Percentiles rank a stretch among this genome's conserved stretches.
Evolutionary conservation across 441 rosid genomes (phyloP).

Genomic region (Mallotus japonicus): DNA sequence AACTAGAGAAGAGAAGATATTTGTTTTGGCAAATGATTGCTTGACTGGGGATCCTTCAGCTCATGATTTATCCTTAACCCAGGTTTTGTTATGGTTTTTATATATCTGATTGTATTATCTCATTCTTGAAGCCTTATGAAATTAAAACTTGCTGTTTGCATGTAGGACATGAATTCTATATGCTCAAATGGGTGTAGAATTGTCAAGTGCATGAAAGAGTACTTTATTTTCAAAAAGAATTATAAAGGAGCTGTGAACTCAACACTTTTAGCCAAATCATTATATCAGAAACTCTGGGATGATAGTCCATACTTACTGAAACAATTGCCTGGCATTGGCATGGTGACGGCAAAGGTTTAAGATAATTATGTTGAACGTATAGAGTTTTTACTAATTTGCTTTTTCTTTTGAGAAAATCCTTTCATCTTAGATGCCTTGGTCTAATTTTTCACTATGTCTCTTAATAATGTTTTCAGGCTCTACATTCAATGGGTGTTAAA

Average conservation of each 20-base stretch:
- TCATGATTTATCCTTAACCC: conserved; percentile 85
- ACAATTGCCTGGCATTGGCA: conserved; percentile 95
- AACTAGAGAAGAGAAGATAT: conserved; percentile 91
- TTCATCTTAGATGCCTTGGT: background rate
- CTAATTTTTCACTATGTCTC: background rate
- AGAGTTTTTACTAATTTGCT: background rate
- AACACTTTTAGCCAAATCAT: conserved; percentile 75
- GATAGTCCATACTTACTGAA: conserved; percentile 89
- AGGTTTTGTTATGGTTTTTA: conserved; percentile 46
- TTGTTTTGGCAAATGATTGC: conserved; percentile 88
- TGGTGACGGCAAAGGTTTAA: conserved; percentile 97
- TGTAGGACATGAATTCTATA: conserved; percentile 80
- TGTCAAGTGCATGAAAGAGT: conserved; percentile 95
- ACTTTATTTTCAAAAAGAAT: conserved; percentile 74
- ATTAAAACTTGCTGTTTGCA: conserved; percentile 28
- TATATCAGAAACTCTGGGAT: conserved; percentile 96
- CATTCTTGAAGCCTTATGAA: conserved; percentile 24
- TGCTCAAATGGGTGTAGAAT: conserved; percentile 83
- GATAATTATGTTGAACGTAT: background rate
- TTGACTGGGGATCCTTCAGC: conserved; percentile 89
- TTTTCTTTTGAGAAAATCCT: background rate
- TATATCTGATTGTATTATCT: conserved; percentile 19
- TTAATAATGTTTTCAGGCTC: conserved; percentile 52
- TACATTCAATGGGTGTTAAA: conserved; percentile 81
- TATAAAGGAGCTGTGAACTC: conserved; percentile 79